Evolutionary conservation across 2,329 filamentous ascomycete genomes (phyloP).

Genomic region (Aspergillus melleus): DNA sequence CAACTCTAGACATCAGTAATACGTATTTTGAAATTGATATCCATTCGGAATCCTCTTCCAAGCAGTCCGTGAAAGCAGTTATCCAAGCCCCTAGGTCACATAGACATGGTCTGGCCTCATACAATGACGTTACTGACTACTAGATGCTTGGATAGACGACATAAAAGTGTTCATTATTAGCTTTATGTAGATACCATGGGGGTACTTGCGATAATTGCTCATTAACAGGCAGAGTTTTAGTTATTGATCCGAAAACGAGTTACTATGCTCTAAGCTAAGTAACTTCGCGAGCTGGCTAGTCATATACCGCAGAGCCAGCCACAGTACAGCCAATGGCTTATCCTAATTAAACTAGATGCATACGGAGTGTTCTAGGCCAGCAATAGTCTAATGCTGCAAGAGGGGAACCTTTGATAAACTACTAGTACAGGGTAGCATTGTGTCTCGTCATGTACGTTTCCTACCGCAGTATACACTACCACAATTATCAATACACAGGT

Average conservation of each 20-base stretch:
- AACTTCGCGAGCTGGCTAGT: neutral
- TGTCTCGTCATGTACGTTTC: neutral
- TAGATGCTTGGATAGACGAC: too few relatives aligned
- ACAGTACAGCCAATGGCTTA: neutral
- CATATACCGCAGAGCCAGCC: neutral
- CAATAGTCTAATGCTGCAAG: neutral
- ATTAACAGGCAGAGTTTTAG: too few relatives aligned
- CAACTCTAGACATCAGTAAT: constrained; percentile 9
- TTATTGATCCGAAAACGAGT: too few relatives aligned
- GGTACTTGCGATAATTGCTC: too few relatives aligned
- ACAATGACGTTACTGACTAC: too few relatives aligned
- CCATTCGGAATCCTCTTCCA: constrained; percentile 82
- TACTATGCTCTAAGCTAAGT: neutral
- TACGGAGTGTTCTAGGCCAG: neutral
- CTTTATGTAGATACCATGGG: too few relatives aligned
- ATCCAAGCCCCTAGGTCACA: too few relatives aligned
- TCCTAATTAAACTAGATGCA: neutral
- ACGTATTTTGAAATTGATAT: constrained; percentile 91
- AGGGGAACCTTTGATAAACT: constrained; percentile 1
- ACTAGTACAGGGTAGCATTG: constrained; percentile 1
- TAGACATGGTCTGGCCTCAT: too few relatives aligned
- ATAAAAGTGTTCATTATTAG: too few relatives aligned
- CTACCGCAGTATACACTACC: neutral
- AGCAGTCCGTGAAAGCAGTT: constrained; percentile 81
- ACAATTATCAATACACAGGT: too few relatives aligned